phyloP scores from a whole-genome alignment of 1,139 yeast species.

The Hanseniaspora uvarum region DNA sequence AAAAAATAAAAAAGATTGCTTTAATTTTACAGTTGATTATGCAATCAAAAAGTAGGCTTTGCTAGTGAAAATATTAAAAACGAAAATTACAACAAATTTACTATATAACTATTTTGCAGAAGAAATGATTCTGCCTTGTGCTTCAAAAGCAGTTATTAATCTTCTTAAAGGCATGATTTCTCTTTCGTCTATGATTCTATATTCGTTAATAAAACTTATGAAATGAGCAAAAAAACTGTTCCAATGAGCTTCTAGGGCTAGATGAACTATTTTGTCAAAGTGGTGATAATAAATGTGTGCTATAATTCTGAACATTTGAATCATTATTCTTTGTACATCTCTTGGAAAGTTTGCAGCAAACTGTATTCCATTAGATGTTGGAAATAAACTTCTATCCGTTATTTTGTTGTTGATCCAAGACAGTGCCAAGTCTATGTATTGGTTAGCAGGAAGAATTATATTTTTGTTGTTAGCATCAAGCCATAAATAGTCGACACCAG shows the following conservation, averaged over 20 bases:
- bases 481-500: slow-evolving; percentile 85
- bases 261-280: slow-evolving; percentile 80
- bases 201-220: slow-evolving; percentile 75
- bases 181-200: slow-evolving; percentile 61
- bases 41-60: too few species aligned
- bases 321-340: slow-evolving; percentile 73
- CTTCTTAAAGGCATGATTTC: slow-evolving; percentile 73
- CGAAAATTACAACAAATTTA: neutral
- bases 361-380: slow-evolving; percentile 86
- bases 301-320: slow-evolving; percentile 92
- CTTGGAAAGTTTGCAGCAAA: slow-evolving; percentile 78
- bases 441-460: slow-evolving; percentile 79
- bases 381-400: slow-evolving; percentile 81
- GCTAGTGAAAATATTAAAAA: neutral
- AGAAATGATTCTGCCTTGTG: slow-evolving; percentile 63
- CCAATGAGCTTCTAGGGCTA: slow-evolving; percentile 94
- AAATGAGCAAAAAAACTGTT: slow-evolving; percentile 96
- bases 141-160: slow-evolving; percentile 67
- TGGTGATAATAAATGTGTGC: slow-evolving; percentile 93
- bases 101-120: neutral
- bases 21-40: neutral
- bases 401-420: slow-evolving; percentile 83
- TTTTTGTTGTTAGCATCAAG: slow-evolving; percentile 68
- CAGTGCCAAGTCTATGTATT: slow-evolving; percentile 82
- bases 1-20: neutral